Evolutionary conservation across 805 yeast genomes (phyloP), one percentile per base, ranked within the genome.

Genomic region (Groenewaldozyma salmanticensis): DNA sequence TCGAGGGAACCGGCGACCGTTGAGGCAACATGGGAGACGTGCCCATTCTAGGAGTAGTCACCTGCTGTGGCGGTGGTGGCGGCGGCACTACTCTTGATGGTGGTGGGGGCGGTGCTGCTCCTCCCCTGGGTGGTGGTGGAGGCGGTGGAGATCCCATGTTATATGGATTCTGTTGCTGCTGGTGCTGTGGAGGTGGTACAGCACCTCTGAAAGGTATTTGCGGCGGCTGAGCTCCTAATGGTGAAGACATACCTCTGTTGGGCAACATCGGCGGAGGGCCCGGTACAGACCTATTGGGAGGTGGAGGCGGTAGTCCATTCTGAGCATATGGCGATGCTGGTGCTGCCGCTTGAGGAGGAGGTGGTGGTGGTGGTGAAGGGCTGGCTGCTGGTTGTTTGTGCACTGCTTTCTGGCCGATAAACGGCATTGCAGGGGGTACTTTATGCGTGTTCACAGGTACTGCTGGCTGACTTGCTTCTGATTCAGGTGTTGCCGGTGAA

Each of bases 381-480:
- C 42, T 37, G 11, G 21, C 11, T 16, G 40, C 24, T n/a, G n/a
- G n/a, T n/a, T n/a, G n/a, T 15, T 13, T 18, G 18, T 18, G 16
- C 6, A 20, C 35, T 3, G 44, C 51, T 13, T 46, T 43, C 31
- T 45, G 44, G 17, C 57, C 57, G 24, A 52, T 52, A 39, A 50
- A 52, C 6, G 57, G 55, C 57, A 52, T 52, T 15, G 58, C 51
- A 21, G 57, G 57, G 5, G 55, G 55, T 2, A 46, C 57, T 18
- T 40, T 50, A 42, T 44, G 48, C 4, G 47, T 37, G n/a, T 34
- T 42, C 5, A 40, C 42, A 4, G 42, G 41, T n/a, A 29, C 42
- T 13, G 40, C 32, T 31, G 37, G 27, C 17, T 33, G 21, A 13
- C 31, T 35, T 17, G 31, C 38, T 21, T 40, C 9, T 7, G 37